Percentiles rank a stretch among this genome's conserved stretches.
Evolutionary conservation across 352 stramenopile species (phyloP).

Genomic region (Pilasporangium apinafurcum): DNA sequence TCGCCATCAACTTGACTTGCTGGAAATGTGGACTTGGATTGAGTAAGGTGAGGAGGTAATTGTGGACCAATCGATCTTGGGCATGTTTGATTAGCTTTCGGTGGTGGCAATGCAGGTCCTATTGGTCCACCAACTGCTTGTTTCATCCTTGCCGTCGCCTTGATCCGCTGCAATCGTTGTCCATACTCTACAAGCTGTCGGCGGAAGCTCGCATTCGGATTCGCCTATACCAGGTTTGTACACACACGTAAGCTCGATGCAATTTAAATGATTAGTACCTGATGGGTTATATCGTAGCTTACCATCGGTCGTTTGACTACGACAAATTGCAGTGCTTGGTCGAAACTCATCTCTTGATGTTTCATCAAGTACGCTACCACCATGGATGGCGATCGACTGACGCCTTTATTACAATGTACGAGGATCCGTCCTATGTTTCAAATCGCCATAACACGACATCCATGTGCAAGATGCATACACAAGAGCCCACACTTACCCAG

Average conservation of each 20-base stretch:
- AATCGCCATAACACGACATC: slow-evolving; percentile 7
- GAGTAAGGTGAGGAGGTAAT: slow-evolving; percentile 25
- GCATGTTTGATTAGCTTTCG: slow-evolving; percentile 10
- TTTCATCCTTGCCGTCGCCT: slow-evolving; percentile 3
- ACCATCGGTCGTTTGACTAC: slow-evolving; percentile 44
- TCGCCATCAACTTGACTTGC: too few relatives aligned
- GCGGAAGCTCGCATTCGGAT: slow-evolving; percentile 71
- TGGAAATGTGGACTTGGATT: slow-evolving; percentile 11
- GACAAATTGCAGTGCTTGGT: slow-evolving; percentile 63
- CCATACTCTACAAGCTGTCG: slow-evolving; percentile 53
- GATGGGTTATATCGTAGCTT: too few relatives aligned
- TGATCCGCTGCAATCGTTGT: slow-evolving; percentile 26
- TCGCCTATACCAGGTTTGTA: slow-evolving; percentile 31
- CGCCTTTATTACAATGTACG: slow-evolving; percentile 90
- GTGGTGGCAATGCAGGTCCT: slow-evolving; percentile 4
- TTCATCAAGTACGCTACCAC: slow-evolving; percentile 91
- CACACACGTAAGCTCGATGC: neutral
- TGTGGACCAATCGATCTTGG: slow-evolving; percentile 45
- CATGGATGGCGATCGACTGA: slow-evolving; percentile 86
- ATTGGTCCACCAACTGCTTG: slow-evolving; percentile 4
- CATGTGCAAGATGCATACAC: too few relatives aligned
- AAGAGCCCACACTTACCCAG: slow-evolving; percentile 31
- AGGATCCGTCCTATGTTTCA: slow-evolving; percentile 64
- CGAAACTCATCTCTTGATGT: slow-evolving; percentile 48
- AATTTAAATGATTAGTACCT: too few relatives aligned